Conservation (phyloP, 768 basidiomycete genomes). For the Mycena rosella region DNA sequence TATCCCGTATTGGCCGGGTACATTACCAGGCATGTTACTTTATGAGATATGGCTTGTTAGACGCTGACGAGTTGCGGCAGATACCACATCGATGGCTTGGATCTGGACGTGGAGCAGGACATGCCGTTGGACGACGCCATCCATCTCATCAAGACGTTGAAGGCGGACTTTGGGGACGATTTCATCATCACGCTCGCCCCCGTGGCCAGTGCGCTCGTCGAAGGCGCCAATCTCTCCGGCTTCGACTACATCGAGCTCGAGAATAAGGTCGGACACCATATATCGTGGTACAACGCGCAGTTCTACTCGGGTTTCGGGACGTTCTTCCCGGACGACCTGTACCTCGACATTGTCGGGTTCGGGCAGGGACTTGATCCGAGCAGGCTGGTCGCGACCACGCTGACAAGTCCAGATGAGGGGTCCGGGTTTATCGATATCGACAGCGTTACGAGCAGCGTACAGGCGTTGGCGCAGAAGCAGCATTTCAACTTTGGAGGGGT, state of each 20-base stretch:
- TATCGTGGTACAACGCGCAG: slow-evolving; percentile 45
- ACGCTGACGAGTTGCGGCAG: slow-evolving; percentile 18
- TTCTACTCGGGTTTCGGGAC: slow-evolving; percentile 35
- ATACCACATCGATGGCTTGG: slow-evolving; percentile 42
- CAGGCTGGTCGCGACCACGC: slow-evolving; percentile 34
- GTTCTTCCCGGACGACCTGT: slow-evolving; percentile 36
- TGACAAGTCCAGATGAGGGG: slow-evolving; percentile 21
- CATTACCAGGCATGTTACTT: slow-evolving; percentile 4
- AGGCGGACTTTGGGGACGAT: slow-evolving; percentile 39
- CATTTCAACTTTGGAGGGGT: slow-evolving; percentile 34
- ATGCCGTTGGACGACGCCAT: slow-evolving; percentile 31
- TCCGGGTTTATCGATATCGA: slow-evolving; percentile 30
- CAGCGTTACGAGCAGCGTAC: slow-evolving; percentile 12
- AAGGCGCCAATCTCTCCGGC: slow-evolving; percentile 42
- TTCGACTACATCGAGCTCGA: slow-evolving; percentile 44
- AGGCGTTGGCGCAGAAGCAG: slow-evolving; percentile 12
- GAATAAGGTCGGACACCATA: slow-evolving; percentile 18
- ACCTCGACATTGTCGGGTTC: slow-evolving; percentile 30
- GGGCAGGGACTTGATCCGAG: slow-evolving; percentile 30
- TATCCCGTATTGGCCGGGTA: slow-evolving; percentile 36
- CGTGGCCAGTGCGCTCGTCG: slow-evolving; percentile 40
- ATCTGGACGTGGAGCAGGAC: slow-evolving; percentile 43
- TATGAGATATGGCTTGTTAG: background rate
- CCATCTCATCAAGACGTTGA: slow-evolving; percentile 36
- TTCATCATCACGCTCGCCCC: slow-evolving; percentile 46